Conservation (phyloP, 2,329 filamentous ascomycete genomes). For the Fusarium heterosporum region DNA sequence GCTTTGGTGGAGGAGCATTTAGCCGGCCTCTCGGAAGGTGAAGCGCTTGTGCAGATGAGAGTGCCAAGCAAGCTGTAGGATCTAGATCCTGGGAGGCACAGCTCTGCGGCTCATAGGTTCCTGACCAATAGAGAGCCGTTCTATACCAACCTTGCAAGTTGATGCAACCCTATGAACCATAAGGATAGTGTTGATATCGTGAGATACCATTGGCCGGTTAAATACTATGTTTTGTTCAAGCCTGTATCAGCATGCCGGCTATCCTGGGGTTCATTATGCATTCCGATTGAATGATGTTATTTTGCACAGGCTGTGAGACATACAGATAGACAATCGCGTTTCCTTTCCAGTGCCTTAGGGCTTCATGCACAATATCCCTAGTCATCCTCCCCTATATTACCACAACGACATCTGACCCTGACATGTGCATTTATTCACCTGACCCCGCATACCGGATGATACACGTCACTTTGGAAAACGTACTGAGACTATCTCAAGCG, state of each 20-base stretch:
- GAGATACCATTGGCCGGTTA: background rate
- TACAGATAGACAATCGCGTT: no score
- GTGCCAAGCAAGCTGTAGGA: slow-evolving; percentile 6
- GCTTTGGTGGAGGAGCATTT: slow-evolving; percentile 3
- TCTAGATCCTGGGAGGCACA: background rate
- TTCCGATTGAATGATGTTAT: background rate
- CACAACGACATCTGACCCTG: no score
- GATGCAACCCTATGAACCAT: slow-evolving; percentile 1
- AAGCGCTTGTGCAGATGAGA: background rate
- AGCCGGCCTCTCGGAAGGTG: background rate
- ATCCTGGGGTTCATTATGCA: background rate
- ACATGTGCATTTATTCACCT: no score
- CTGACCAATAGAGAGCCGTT: background rate
- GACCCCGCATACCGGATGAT: no score
- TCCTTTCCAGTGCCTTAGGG: no score
- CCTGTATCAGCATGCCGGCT: background rate
- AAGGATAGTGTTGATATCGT: background rate
- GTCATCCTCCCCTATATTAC: no score
- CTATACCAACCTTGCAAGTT: background rate
- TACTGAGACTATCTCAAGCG: no score
- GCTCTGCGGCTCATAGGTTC: background rate
- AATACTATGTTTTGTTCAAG: background rate
- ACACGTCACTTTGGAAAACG: no score
- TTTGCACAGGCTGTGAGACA: no score
- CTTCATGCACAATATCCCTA: no score